A percentile compares a stretch with the other conserved stretches of the same genome.
Evolutionary conservation across 2,329 filamentous ascomycete species (phyloP).

Genomic region (Clonostachys rosea): DNA sequence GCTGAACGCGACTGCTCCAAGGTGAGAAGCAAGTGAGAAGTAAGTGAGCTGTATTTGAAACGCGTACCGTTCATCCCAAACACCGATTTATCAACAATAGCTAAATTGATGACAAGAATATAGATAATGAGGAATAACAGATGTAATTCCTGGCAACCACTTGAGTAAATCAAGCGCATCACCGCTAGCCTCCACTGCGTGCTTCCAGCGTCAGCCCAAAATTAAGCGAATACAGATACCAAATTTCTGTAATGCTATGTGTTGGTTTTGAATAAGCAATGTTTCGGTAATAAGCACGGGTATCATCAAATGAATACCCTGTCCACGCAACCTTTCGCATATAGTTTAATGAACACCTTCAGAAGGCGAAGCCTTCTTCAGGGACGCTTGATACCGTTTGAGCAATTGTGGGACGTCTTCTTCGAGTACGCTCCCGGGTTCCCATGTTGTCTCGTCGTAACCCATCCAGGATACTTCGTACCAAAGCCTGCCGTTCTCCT

Average conservation of each 20-base stretch:
- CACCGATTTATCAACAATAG: not conserved
- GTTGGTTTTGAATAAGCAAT: not conserved
- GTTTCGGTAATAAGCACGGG: not conserved
- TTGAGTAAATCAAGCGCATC: not conserved
- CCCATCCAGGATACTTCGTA: not conserved
- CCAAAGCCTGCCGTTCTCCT: not conserved
- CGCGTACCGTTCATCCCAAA: not conserved
- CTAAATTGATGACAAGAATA: not conserved
- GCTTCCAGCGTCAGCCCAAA: not conserved
- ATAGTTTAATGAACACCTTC: not conserved
- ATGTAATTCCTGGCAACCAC: not conserved
- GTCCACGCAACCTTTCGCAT: not conserved
- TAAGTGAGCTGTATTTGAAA: not conserved
- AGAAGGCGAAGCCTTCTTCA: not conserved
- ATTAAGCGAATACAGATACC: not conserved
- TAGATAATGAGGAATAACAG: not conserved
- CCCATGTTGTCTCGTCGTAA: not conserved
- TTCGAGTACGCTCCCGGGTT: not conserved
- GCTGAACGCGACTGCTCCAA: not conserved
- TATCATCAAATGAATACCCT: not conserved
- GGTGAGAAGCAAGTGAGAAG: not conserved
- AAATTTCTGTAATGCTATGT: slow-evolving; percentile 1
- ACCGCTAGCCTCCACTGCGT: not conserved
- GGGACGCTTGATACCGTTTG: not conserved
- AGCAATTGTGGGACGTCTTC: not conserved